A percentile compares a stretch with the other conserved stretches of the same genome.
phyloP scores from a whole-genome alignment of 306 rosid genomes.

The Malus sylvestris region DNA sequence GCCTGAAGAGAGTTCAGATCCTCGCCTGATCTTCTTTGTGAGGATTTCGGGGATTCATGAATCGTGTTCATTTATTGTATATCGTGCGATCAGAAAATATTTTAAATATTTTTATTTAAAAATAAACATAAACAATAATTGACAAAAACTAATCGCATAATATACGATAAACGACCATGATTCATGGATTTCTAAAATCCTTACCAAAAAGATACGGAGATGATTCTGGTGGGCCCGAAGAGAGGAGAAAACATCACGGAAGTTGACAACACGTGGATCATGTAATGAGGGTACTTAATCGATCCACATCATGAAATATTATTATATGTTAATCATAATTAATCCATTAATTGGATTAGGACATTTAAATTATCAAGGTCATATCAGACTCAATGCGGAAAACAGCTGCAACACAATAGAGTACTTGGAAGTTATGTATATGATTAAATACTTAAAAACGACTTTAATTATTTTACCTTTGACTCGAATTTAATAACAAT shows the following conservation, averaged over 20 bases:
- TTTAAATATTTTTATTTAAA: too few relatives aligned
- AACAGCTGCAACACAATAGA: background rate
- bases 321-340: background rate
- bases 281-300: too few relatives aligned
- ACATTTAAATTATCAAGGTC: background rate
- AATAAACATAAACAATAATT: too few relatives aligned
- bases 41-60: too few relatives aligned
- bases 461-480: background rate
- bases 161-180: accelerated
- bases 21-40: too few relatives aligned
- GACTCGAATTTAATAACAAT: background rate
- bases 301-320: background rate
- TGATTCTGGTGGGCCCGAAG: too few relatives aligned
- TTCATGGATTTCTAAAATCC: accelerated
- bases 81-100: too few relatives aligned
- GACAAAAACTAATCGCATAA: accelerated
- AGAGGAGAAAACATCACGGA: too few relatives aligned
- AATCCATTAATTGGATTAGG: background rate
- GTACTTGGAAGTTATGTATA: background rate
- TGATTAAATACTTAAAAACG: background rate
- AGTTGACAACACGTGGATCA: too few relatives aligned
- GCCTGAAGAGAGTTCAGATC: too few relatives aligned
- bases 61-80: too few relatives aligned
- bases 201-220: accelerated
- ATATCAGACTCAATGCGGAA: background rate